These are phyloP conservation scores for Phytophthora brassicae DNA, from an alignment of 352 stramenopile species.

Conservation along the genomic window DNA sequence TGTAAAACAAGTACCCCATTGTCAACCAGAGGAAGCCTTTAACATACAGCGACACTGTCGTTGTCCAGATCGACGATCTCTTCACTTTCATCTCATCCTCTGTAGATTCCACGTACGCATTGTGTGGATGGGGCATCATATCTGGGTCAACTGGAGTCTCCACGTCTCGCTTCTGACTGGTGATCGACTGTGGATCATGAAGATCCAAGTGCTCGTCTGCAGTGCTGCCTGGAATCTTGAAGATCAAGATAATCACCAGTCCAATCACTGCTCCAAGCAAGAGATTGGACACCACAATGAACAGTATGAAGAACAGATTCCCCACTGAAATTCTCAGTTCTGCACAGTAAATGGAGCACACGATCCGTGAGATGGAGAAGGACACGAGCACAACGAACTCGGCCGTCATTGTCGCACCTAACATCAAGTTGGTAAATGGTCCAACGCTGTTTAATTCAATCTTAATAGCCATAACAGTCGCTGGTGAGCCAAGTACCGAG, in stretches of 20 bases:
- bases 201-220: slow-evolving; percentile 39
- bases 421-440: slow-evolving; percentile 75
- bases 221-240: slow-evolving; percentile 51
- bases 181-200: slow-evolving; percentile 18
- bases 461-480: slow-evolving; percentile 79
- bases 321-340: slow-evolving; percentile 49
- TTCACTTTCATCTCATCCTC: slow-evolving; percentile 22
- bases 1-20: slow-evolving; percentile 64
- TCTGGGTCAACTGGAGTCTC: slow-evolving; percentile 41
- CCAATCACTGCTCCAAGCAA: slow-evolving; percentile 46
- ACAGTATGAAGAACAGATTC: slow-evolving; percentile 60
- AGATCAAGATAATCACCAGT: slow-evolving; percentile 58
- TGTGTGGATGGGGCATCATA: slow-evolving; percentile 48
- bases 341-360: slow-evolving; percentile 64
- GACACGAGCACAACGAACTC: slow-evolving; percentile 75
- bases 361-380: slow-evolving; percentile 65
- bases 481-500: slow-evolving; percentile 61
- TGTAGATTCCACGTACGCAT: slow-evolving; percentile 49
- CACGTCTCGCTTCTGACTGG: slow-evolving; percentile 25
- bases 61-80: slow-evolving; percentile 26
- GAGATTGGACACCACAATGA: slow-evolving; percentile 57
- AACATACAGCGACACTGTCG: slow-evolving; percentile 40
- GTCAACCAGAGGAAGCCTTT: slow-evolving; percentile 75
- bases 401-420: slow-evolving; percentile 66
- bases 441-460: slow-evolving; percentile 76